Percentiles rank a stretch among this genome's conserved stretches.
Evolutionary conservation across 2,329 filamentous ascomycete genomes (phyloP).

Genomic region (Scedosporium apiospermum): DNA sequence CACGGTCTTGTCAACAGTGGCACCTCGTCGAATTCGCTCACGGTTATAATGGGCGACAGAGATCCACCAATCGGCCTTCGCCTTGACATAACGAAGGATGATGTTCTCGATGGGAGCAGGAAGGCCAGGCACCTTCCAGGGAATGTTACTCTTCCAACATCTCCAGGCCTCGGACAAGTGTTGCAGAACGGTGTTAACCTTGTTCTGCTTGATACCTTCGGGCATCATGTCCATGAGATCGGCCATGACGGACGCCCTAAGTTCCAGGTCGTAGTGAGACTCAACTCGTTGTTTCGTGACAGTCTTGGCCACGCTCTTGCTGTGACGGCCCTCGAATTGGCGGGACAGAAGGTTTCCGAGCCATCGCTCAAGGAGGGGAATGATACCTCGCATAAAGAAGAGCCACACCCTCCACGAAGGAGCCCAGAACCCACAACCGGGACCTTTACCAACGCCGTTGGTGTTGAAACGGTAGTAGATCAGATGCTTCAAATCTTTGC

Average conservation of each 20-base stretch:
- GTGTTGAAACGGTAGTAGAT: slow-evolving; percentile 99
- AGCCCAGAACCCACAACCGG: slow-evolving; percentile 97
- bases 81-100: slow-evolving; percentile 96
- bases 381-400: slow-evolving; percentile 98
- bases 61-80: slow-evolving; percentile 99
- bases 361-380: slow-evolving; percentile 93
- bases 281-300: slow-evolving; percentile 99
- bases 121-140: slow-evolving; percentile 96
- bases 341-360: slow-evolving; percentile 91
- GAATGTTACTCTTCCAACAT: slow-evolving; percentile 99
- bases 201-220: slow-evolving; percentile 98
- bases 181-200: slow-evolving; percentile 94
- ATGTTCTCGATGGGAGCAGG: slow-evolving; percentile 98
- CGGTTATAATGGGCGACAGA: slow-evolving; percentile 98
- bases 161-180: slow-evolving; percentile 97
- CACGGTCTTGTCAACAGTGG: slow-evolving; percentile 97
- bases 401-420: slow-evolving; percentile 98
- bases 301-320: slow-evolving; percentile 97
- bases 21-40: slow-evolving; percentile 90
- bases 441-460: slow-evolving; percentile 91
- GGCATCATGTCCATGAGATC: slow-evolving; percentile 99
- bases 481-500: slow-evolving; percentile 97
- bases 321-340: slow-evolving; percentile 96
- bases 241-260: slow-evolving; percentile 96
- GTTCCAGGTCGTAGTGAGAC: slow-evolving; percentile 94